phyloP scores from a whole-genome alignment of 1,139 yeast species.

The Scheffersomyces illinoinensis region DNA sequence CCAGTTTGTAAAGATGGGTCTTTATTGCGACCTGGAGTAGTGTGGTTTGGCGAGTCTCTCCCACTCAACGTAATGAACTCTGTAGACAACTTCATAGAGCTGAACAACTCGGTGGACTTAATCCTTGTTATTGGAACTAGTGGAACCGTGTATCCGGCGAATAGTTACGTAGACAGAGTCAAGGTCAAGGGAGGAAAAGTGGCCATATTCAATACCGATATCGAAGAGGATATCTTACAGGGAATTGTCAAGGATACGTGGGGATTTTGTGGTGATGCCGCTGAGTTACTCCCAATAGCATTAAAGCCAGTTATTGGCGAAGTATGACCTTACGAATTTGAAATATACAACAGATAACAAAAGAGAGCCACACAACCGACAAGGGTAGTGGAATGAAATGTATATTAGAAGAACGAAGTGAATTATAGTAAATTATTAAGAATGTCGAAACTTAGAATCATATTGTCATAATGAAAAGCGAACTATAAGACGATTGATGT shows the following conservation, averaged over 20 bases:
- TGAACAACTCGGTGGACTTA: slow-evolving; percentile 58
- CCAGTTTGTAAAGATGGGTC: slow-evolving; percentile 62
- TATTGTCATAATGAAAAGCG: neutral
- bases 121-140: slow-evolving; percentile 84
- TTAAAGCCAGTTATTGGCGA: slow-evolving; percentile 51
- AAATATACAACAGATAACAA: neutral
- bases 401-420: neutral
- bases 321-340: slow-evolving; percentile 1
- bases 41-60: slow-evolving; percentile 89
- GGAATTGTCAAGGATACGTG: slow-evolving; percentile 51
- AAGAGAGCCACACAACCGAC: neutral
- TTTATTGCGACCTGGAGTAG: slow-evolving; percentile 81
- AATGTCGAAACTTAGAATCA: neutral
- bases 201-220: slow-evolving; percentile 78
- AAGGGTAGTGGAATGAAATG: neutral
- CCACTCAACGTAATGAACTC: slow-evolving; percentile 61
- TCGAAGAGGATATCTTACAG: slow-evolving; percentile 42
- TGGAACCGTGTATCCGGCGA: slow-evolving; percentile 87
- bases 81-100: slow-evolving; percentile 72
- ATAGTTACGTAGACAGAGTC: slow-evolving; percentile 82
- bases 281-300: slow-evolving; percentile 65
- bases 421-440: too few relatives aligned
- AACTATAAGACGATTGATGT: neutral
- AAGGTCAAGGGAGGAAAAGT: slow-evolving; percentile 73
- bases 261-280: slow-evolving; percentile 84